A percentile compares a stretch with the other conserved stretches of the same genome.
Evolutionary conservation across 163 green algal species (phyloP).

Genomic region (Prototheca wickerhamii): DNA sequence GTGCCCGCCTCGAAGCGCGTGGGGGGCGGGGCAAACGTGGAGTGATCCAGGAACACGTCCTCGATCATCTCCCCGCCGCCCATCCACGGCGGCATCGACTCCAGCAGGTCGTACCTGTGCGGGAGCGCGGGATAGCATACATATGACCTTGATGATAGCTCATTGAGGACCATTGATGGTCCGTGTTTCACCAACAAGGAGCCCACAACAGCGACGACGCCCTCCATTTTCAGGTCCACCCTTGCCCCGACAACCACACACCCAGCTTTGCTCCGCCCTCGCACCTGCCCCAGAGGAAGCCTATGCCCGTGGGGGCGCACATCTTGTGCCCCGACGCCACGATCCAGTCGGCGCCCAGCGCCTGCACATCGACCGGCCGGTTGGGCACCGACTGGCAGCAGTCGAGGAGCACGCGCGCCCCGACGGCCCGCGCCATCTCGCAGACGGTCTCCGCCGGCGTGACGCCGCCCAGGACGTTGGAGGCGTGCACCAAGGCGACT

Average conservation of each 20-base stretch:
- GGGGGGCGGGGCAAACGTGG: conserved; percentile 85
- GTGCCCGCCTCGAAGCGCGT: conserved; percentile 94
- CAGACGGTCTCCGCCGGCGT: conserved; percentile 42
- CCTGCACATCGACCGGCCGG: conserved; percentile 85
- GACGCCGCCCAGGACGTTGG: conserved; percentile 67
- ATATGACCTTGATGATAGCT: background rate
- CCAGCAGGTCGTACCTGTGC: conserved; percentile 59
- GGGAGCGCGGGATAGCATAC: background rate
- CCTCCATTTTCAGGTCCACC: background rate
- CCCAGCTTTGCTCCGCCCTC: too few species aligned
- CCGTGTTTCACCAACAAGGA: background rate
- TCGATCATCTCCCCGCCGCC: conserved; percentile 90
- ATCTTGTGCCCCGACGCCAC: conserved; percentile 94
- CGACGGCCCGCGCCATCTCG: conserved; percentile 39
- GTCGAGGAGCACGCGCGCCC: conserved; percentile 87
- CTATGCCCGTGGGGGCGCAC: conserved; percentile 93
- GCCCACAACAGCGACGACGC: background rate
- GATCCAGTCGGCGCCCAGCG: conserved; percentile 88
- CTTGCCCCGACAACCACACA: background rate
- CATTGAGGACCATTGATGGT: background rate
- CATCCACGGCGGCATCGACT: conserved; percentile 90
- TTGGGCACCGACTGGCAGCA: conserved; percentile 93
- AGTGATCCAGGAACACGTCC: conserved; percentile 84
- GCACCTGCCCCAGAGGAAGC: conserved; percentile 94
- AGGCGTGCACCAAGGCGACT: conserved; percentile 66